Percentiles rank a stretch among this genome's conserved stretches.
phyloP scores from a whole-genome alignment of 768 basidiomycete genomes.

The Thelephora ganbajun region DNA sequence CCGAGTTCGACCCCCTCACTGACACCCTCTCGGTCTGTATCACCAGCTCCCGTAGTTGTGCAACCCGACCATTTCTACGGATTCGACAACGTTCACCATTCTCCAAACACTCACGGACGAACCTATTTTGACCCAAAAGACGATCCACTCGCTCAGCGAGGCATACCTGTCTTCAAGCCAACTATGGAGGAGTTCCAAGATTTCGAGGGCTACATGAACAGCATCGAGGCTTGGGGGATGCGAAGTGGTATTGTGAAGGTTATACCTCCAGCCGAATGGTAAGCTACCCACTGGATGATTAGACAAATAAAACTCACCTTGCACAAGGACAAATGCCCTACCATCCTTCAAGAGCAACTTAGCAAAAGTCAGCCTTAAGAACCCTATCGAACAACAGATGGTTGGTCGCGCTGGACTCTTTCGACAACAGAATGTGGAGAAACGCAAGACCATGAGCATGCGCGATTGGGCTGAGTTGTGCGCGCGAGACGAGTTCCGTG shows the following conservation, averaged over 20 bases:
- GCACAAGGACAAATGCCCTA: slow-evolving; percentile 50
- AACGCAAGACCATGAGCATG: slow-evolving; percentile 68
- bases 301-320: slow-evolving; percentile 6
- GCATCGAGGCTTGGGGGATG: slow-evolving; percentile 81
- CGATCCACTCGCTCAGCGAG: slow-evolving; percentile 70
- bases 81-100: slow-evolving; percentile 27
- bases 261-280: slow-evolving; percentile 93
- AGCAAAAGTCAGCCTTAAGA: slow-evolving; percentile 60
- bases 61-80: slow-evolving; percentile 84
- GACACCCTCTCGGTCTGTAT: slow-evolving; percentile 29
- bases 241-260: slow-evolving; percentile 91
- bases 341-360: slow-evolving; percentile 65
- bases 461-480: slow-evolving; percentile 82
- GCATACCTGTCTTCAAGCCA: slow-evolving; percentile 95
- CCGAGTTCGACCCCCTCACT: slow-evolving; percentile 16
- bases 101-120: slow-evolving; percentile 48
- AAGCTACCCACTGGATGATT: slow-evolving; percentile 16
- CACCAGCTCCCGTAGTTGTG: slow-evolving; percentile 28
- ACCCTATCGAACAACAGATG: slow-evolving; percentile 92
- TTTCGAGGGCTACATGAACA: slow-evolving; percentile 84
- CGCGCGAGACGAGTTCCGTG: slow-evolving; percentile 51
- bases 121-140: slow-evolving; percentile 66
- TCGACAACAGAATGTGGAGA: slow-evolving; percentile 84
- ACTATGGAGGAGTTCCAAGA: slow-evolving; percentile 83
- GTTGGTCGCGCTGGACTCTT: slow-evolving; percentile 77